Conservation (phyloP, 306 rosid species). For the Carpinus viminea region DNA sequence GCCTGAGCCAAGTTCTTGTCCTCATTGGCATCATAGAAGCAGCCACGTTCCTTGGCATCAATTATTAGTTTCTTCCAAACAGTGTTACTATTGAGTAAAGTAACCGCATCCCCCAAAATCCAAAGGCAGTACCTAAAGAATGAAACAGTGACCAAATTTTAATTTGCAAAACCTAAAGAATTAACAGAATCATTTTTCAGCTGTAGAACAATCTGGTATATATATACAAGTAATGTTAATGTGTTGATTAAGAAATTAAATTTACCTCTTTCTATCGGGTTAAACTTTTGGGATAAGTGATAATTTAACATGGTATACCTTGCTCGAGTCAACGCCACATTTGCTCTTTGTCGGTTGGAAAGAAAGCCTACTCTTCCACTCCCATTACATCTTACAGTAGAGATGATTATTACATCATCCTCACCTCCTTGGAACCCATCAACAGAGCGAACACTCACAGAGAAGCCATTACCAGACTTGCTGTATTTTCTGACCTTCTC, state of each 20-base stretch:
- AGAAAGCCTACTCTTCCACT: slow-evolving; percentile 56
- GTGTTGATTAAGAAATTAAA: too few relatives aligned
- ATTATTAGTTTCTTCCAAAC: slow-evolving; percentile 44
- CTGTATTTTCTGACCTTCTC: slow-evolving; percentile 33
- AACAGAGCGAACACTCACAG: slow-evolving; percentile 52
- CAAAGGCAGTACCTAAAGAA: slow-evolving; percentile 47
- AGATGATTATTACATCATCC: slow-evolving; percentile 53
- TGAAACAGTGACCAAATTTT: background rate
- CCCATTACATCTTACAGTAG: slow-evolving; percentile 44
- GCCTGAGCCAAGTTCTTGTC: slow-evolving; percentile 42
- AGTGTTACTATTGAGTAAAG: slow-evolving; percentile 31
- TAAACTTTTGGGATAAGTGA: too few relatives aligned
- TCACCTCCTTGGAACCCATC: slow-evolving; percentile 80
- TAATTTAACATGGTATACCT: slow-evolving; percentile 32
- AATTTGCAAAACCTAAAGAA: background rate
- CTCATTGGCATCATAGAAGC: slow-evolving; percentile 49
- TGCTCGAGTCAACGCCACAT: slow-evolving; percentile 64
- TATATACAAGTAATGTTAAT: too few relatives aligned
- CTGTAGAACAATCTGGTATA: background rate
- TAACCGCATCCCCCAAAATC: slow-evolving; percentile 54
- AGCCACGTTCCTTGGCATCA: slow-evolving; percentile 43
- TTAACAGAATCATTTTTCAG: background rate
- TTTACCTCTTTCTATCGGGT: too few relatives aligned
- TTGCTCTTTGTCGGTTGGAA: slow-evolving; percentile 48
- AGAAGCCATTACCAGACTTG: slow-evolving; percentile 23